These are phyloP conservation scores for Neonectria faginata DNA, from an alignment of 2,329 filamentous ascomycete genomes.

Conservation along the genomic window DNA sequence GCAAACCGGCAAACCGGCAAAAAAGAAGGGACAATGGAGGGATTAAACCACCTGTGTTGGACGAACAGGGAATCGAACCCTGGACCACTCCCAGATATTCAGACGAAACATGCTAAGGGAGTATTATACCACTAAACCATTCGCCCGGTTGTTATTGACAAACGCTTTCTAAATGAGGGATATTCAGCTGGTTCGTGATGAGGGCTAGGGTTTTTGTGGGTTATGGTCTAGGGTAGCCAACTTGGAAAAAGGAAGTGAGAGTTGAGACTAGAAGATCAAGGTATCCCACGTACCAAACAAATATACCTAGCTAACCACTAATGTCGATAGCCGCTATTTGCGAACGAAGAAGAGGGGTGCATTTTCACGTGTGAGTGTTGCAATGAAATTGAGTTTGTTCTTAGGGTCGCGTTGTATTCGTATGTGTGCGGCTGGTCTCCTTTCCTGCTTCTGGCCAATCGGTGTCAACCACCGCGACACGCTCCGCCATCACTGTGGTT, in stretches of 20 bases:
- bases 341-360: neutral
- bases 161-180: neutral
- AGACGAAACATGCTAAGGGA: constrained; percentile 40
- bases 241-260: neutral
- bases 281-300: neutral
- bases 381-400: neutral
- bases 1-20: neutral
- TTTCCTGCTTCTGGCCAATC: neutral
- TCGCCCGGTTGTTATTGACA: constrained; percentile 36
- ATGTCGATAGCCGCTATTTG: neutral
- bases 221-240: constrained; percentile 14
- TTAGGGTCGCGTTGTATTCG: constrained; percentile 6
- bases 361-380: constrained; percentile 5
- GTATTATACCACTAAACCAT: constrained; percentile 48
- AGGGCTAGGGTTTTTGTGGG: constrained; percentile 1
- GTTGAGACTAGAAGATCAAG: neutral
- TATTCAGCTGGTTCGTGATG: constrained; percentile 17
- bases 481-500: neutral
- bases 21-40: constrained; percentile 22
- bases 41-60: constrained; percentile 33
- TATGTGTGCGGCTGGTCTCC: constrained; percentile 4
- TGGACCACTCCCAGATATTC: constrained; percentile 36
- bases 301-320: neutral
- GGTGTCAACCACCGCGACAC: neutral
- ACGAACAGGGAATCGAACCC: constrained; percentile 45